These are phyloP conservation scores for Colletotrichum agaves DNA, from an alignment of 2,329 filamentous ascomycete genomes.

Conservation along the genomic window DNA sequence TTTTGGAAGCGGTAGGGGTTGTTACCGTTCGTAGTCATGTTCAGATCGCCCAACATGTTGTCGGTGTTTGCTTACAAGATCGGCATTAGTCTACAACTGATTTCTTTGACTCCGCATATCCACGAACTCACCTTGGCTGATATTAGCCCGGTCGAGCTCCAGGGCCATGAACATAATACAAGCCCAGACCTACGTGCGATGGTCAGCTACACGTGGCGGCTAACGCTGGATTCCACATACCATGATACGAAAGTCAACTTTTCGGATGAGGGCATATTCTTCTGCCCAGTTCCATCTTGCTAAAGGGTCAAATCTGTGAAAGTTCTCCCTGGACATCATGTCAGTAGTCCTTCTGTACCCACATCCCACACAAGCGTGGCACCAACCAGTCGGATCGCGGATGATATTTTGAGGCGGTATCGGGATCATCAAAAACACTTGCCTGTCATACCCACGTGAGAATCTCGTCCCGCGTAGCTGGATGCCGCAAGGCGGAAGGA, in stretches of 20 bases:
- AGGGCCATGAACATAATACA: constrained; percentile 61
- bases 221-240: constrained; percentile 50
- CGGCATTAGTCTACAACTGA: background rate
- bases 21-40: constrained; percentile 52
- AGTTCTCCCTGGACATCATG: constrained; percentile 48
- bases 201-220: constrained; percentile 51
- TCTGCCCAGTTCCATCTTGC: constrained; percentile 56
- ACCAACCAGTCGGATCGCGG: constrained; percentile 43
- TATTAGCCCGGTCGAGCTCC: constrained; percentile 57
- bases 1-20: no score
- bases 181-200: constrained; percentile 53
- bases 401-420: constrained; percentile 48
- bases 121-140: constrained; percentile 48
- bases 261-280: constrained; percentile 50
- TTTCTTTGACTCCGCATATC: background rate
- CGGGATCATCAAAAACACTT: constrained; percentile 53
- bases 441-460: constrained; percentile 35
- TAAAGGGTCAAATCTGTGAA: constrained; percentile 59
- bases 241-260: constrained; percentile 56
- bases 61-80: constrained; percentile 58
- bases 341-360: background rate
- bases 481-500: no score
- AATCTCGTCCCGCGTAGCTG: background rate
- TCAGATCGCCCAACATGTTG: constrained; percentile 57
- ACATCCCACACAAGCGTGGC: no score